Evolutionary conservation across 768 basidiomycete genomes (phyloP), one percentile per base, ranked within the genome.

Genomic region (Pisolithus marmoratus): DNA sequence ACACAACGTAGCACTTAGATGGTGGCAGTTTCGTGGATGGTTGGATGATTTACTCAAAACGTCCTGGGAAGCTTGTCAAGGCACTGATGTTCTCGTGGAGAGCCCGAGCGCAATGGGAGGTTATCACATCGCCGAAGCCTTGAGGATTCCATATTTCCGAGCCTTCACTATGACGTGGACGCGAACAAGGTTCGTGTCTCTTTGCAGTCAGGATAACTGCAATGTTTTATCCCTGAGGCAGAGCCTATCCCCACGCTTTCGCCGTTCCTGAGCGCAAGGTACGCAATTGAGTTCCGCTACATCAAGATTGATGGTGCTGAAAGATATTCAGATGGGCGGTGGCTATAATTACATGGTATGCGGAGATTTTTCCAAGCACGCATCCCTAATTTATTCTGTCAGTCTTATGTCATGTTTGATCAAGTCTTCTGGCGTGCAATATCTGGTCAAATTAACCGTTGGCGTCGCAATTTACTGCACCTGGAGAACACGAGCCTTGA

Each of bases 121-220:
- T 9, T 88, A 88, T 56, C 95, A 99, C 62, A 95, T 99, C 49
- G 96, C 95, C 24, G 95, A 98, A 65, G 94, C 93, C 2, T 75
- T 99, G 14, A 76, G 74, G 22, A 94, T 98, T 37, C 95, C 95
- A 1, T 99, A 95, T 67, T 99, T 87, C 71, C 77, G 93, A 53
- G 93, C 92, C 8, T 96, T 97, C 65, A 95, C 94, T 0, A 98
- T 97, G 96, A 91, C 90, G 0, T 98, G 95, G 94, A 87, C 91
- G 12, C 80, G 95, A 49, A 98, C 95, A 24, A 81, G 93, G 87
- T 80, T 24, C 55, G 38, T 34, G 36, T 19, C 19, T 45, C 20
- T 23, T 40, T 15, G 12, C 34, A 14, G 34, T 34, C 34, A 34
- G 34, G 34, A 34, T 5, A 14, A 12, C 3, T 34, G 34, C 34